Percentiles rank a stretch among this genome's conserved stretches.
These are phyloP conservation scores for Mycosphaerella sp. DNA, from an alignment of 2,329 filamentous ascomycete species.

Conservation along the genomic window DNA sequence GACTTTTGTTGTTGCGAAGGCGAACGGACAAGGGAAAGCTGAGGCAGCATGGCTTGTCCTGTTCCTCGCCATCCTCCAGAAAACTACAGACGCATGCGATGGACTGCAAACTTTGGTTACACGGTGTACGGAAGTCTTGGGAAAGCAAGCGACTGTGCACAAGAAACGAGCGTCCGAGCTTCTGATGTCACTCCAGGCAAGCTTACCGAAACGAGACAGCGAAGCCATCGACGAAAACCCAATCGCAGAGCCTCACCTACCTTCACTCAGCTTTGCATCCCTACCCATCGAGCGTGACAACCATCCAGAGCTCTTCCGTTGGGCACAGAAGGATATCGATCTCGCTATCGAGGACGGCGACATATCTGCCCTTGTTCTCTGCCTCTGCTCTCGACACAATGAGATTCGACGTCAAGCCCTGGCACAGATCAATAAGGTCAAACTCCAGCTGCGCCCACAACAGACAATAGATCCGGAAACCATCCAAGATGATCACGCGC, in stretches of 20 bases:
- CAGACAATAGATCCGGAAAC: slow-evolving; percentile 41
- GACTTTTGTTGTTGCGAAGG: slow-evolving; percentile 47
- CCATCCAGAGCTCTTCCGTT: slow-evolving; percentile 50
- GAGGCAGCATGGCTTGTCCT: slow-evolving; percentile 20
- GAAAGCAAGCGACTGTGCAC: background rate
- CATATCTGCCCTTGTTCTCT: slow-evolving; percentile 62
- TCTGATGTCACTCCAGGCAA: background rate
- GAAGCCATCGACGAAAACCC: background rate
- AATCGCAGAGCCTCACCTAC: background rate
- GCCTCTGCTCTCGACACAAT: slow-evolving; percentile 67
- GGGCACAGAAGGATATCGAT: slow-evolving; percentile 70
- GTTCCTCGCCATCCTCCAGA: slow-evolving; percentile 20
- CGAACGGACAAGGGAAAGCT: slow-evolving; percentile 7
- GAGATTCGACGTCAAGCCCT: slow-evolving; percentile 75
- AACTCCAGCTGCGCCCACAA: slow-evolving; percentile 49
- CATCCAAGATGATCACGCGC: slow-evolving; percentile 66
- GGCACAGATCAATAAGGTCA: slow-evolving; percentile 60
- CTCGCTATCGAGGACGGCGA: slow-evolving; percentile 74
- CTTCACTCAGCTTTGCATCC: slow-evolving; percentile 27
- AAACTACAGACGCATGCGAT: slow-evolving; percentile 8
- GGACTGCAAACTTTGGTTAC: slow-evolving; percentile 5
- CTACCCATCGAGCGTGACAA: slow-evolving; percentile 40
- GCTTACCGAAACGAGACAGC: background rate
- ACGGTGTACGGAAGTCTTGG: background rate
- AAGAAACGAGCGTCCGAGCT: background rate